A percentile compares a stretch with the other conserved stretches of the same genome.
Evolutionary conservation across 2,329 filamentous ascomycete genomes (phyloP).

Genomic region (Chalaropsis ovoidea): DNA sequence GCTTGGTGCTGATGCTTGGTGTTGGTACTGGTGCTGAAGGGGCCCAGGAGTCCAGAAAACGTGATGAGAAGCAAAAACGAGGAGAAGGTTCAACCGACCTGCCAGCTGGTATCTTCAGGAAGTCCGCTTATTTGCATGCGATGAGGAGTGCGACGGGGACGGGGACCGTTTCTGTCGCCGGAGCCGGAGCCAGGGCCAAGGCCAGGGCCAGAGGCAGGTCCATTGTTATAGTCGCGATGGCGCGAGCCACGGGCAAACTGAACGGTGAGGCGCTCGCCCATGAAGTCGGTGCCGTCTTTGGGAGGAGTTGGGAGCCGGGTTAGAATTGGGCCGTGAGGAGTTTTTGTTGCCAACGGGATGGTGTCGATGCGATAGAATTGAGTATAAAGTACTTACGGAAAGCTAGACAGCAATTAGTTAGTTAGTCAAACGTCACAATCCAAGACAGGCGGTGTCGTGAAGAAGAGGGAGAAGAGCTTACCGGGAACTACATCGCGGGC

Average conservation of each 20-base stretch:
- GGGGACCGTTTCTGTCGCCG: slow-evolving; percentile 51
- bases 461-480: slow-evolving; percentile 40
- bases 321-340: slow-evolving; percentile 16
- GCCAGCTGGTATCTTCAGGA: slow-evolving; percentile 97
- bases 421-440: neutral
- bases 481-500: slow-evolving; percentile 96
- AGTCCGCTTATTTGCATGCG: slow-evolving; percentile 97
- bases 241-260: slow-evolving; percentile 89
- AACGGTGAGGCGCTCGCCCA: slow-evolving; percentile 93
- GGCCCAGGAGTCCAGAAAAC: slow-evolving; percentile 9
- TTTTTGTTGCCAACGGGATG: slow-evolving; percentile 14
- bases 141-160: slow-evolving; percentile 86
- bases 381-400: slow-evolving; percentile 45
- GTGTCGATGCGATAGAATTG: neutral
- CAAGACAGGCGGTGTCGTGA: neutral
- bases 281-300: slow-evolving; percentile 91
- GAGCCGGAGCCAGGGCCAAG: slow-evolving; percentile 34
- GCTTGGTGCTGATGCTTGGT: too few relatives aligned
- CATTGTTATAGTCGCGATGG: slow-evolving; percentile 37
- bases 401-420: slow-evolving; percentile 34
- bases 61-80: slow-evolving; percentile 6
- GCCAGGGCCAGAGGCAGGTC: slow-evolving; percentile 32
- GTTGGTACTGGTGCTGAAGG: slow-evolving; percentile 2
- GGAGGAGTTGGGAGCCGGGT: slow-evolving; percentile 14
- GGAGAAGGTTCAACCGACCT: slow-evolving; percentile 71